phyloP scores from a whole-genome alignment of 2,329 filamentous ascomycete species.

The Cytospora mali region DNA sequence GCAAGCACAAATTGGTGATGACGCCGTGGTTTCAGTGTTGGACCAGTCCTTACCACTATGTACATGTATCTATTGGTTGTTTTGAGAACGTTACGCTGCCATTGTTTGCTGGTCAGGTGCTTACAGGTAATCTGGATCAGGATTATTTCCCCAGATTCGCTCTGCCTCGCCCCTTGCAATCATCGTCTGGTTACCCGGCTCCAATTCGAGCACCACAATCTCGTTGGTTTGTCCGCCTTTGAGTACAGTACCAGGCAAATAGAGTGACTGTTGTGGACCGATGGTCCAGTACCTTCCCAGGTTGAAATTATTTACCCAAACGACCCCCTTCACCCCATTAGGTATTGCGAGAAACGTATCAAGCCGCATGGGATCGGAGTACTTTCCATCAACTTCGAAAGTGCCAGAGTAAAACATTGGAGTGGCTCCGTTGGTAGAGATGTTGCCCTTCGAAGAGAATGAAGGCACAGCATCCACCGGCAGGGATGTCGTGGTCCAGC shows the following conservation, averaged over 20 bases:
- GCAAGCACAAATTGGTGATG: too few species aligned
- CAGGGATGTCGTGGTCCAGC: slow-evolving; percentile 18
- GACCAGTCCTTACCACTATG: too few species aligned
- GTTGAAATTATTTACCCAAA: slow-evolving; percentile 27
- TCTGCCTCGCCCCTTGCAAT: slow-evolving; percentile 12
- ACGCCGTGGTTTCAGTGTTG: too few species aligned
- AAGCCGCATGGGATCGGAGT: slow-evolving; percentile 14
- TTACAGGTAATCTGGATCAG: slow-evolving; percentile 21
- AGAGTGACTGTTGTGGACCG: slow-evolving; percentile 24
- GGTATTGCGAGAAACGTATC: slow-evolving; percentile 26
- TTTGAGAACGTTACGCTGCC: neutral
- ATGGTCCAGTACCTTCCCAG: slow-evolving; percentile 26
- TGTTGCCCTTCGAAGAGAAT: neutral
- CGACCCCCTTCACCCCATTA: slow-evolving; percentile 20
- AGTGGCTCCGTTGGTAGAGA: neutral
- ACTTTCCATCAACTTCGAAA: slow-evolving; percentile 11
- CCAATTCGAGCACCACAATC: slow-evolving; percentile 26
- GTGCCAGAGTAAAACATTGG: slow-evolving; percentile 19
- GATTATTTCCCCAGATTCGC: slow-evolving; percentile 22
- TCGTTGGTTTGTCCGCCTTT: slow-evolving; percentile 24
- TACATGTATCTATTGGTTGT: too few species aligned
- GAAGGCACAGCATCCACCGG: slow-evolving; percentile 7
- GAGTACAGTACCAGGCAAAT: slow-evolving; percentile 18
- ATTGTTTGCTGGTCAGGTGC: neutral
- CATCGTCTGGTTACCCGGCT: slow-evolving; percentile 14